Evolutionary conservation across 164 flowering plant species (phyloP), one percentile per base, ranked within the genome.

Genomic region (Vitis labrusca): DNA sequence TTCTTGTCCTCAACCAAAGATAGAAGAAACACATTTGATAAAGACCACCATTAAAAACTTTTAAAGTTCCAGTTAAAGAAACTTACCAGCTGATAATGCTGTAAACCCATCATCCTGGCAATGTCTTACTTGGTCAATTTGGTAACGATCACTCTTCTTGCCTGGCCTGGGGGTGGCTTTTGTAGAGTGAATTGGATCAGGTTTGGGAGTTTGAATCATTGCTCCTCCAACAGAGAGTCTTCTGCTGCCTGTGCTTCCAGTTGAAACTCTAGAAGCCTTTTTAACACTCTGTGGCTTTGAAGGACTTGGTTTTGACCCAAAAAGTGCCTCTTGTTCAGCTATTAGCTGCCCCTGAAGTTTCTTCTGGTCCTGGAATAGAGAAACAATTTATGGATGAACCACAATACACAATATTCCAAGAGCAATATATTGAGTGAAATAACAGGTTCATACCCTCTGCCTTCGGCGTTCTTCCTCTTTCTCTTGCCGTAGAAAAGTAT

Each of bases 281-380:
- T 85, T 94, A 1, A 76, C 81, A 73, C 82, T 83, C 62, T 77
- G 89, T 19, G 85, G 77, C 77, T 91, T 92, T 64, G 84, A 79
- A 29, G 97, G 98, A 83, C 97, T 94, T 64, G 97, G 97, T 75
- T 88, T 94, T 69, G 98, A 94, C 49, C 91, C 91, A 74, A 78
- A 89, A 23, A 86, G 82, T 65, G 85, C 85, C 74, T 87, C 93
- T 71, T 85, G 89, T 70, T 89, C 91, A 17, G 87, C 83, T 49
- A 83, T 84, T 17, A 89, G 72, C 74, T 89, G 93, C 10, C 87
- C 93, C 65, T 89, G 89, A 64, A 89, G 80, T 68, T 87, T 89
- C 84, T 93, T 95, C 74, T 93, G 98, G 65, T 95, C 99, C 99
- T 94, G 79, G 49, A 82, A 50, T 8, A 50, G 12, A 72, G 5